Base-by-base conservation (phyloP, 306 rosid species). In the Mimosa bimucronata region DNA sequence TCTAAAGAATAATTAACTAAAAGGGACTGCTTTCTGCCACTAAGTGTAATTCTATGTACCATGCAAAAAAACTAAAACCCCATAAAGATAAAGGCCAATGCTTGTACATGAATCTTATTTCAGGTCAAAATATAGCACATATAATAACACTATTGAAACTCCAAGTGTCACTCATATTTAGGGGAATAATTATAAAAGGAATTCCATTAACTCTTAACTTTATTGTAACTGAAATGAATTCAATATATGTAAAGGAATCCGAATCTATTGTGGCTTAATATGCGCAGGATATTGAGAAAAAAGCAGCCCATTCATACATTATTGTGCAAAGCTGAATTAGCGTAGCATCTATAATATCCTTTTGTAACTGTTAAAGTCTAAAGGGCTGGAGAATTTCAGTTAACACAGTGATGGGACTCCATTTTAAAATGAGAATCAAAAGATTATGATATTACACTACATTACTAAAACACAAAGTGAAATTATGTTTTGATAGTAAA, bases 251-350 rank as follows among this genome's bases (percentile, higher is more conserved):
- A 23, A 41, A 68, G 31, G 53, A 68, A 68, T 68, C 34, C 5
- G 73, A 68, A 40, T 68, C 73, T 41, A 6, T 55, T 31, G 9
- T 55, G 52, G 77, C 68, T n/a, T 74, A 25, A 37, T 57, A 38
- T 74, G 66, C 66, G 48, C 66, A 52, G 77, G 19, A 40, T 50
- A 73, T 37, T 55, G 23, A 57, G 78, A 13, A 0, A 23, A 57
- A 57, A 34, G 14, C 3, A 21, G 14, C 28, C 6, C 9, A 6
- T 21, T 34, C 37, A 21, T 37, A 3, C 48, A 74, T 13, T 34
- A 16, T 16, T 15, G 25, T 8, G 19, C 46, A 10, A 16, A 74
- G 23, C 29, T 53, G 37, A 60, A 7, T 13, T 55, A 25, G 67
- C 66, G n/a, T 74, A 15, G 67, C 77, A 73, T 19, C n/a, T 1